phyloP scores from a whole-genome alignment of 495 filamentous ascomycete genomes.

The Aspergillus hancockii region DNA sequence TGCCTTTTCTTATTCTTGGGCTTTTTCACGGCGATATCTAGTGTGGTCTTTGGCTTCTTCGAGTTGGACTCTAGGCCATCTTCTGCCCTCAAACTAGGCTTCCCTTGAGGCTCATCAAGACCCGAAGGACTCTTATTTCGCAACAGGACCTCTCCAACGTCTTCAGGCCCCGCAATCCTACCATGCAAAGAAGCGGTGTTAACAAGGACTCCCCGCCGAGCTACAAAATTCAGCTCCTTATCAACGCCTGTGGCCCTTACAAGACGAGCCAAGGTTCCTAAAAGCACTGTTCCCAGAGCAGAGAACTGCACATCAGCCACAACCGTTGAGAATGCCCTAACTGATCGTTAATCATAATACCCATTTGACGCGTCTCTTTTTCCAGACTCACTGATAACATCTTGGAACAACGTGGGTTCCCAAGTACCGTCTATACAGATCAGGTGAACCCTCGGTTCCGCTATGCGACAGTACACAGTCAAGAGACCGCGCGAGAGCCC shows the following conservation, averaged over 20 bases:
- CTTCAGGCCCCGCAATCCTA: slow-evolving; percentile 18
- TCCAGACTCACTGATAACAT: slow-evolving; percentile 45
- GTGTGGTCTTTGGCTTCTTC: background rate
- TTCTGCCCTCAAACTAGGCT: background rate
- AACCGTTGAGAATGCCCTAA: slow-evolving; percentile 67
- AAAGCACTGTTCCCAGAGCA: slow-evolving; percentile 73
- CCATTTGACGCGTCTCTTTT: background rate
- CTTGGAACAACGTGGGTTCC: slow-evolving; percentile 37
- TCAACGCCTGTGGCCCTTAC: slow-evolving; percentile 43
- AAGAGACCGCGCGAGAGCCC: slow-evolving; percentile 49
- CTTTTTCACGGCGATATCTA: background rate
- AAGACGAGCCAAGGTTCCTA: slow-evolving; percentile 65
- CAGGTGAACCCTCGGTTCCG: slow-evolving; percentile 1
- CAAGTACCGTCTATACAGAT: slow-evolving; percentile 31
- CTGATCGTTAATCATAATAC: background rate
- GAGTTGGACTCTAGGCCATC: background rate
- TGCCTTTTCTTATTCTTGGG: background rate
- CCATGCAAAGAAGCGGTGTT: background rate
- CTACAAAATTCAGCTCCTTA: slow-evolving; percentile 20
- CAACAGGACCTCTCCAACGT: slow-evolving; percentile 35
- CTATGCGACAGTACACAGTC: slow-evolving; percentile 15
- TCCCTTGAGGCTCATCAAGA: background rate
- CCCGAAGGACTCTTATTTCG: slow-evolving; percentile 16
- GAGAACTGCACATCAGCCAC: slow-evolving; percentile 72
- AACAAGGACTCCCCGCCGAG: background rate